These are phyloP conservation scores for Fusarium succisae DNA, from an alignment of 2,329 filamentous ascomycete species.

Conservation along the genomic window DNA sequence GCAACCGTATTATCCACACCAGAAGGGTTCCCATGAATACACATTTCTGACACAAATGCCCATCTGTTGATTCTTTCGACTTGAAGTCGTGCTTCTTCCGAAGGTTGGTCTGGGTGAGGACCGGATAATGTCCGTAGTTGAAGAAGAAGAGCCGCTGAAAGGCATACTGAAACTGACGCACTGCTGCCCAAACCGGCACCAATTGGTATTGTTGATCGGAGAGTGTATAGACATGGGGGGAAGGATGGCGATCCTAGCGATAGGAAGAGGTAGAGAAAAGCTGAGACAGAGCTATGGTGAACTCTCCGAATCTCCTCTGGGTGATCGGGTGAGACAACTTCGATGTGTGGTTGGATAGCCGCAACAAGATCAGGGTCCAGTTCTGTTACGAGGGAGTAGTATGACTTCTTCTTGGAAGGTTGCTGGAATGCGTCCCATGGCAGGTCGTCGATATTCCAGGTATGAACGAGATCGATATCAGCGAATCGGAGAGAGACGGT, in stretches of 20 bases:
- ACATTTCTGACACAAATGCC: slow-evolving; percentile 97
- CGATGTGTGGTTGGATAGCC: slow-evolving; percentile 82
- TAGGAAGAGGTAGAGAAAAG: slow-evolving; percentile 93
- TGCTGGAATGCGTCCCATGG: slow-evolving; percentile 87
- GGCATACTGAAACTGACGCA: slow-evolving; percentile 91
- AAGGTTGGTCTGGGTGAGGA: slow-evolving; percentile 90
- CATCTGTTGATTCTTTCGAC: slow-evolving; percentile 96
- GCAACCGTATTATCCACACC: slow-evolving; percentile 97
- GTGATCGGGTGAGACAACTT: slow-evolving; percentile 71
- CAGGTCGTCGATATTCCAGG: slow-evolving; percentile 91
- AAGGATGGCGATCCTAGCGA: slow-evolving; percentile 84
- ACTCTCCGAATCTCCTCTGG: slow-evolving; percentile 81
- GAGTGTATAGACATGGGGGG: slow-evolving; percentile 84
- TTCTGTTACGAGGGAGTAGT: slow-evolving; percentile 87
- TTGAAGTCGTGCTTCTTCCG: slow-evolving; percentile 87
- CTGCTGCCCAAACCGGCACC: slow-evolving; percentile 92
- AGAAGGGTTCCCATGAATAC: slow-evolving; percentile 95
- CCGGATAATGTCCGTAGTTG: slow-evolving; percentile 90
- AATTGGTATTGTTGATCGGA: slow-evolving; percentile 94
- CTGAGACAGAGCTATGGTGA: slow-evolving; percentile 80
- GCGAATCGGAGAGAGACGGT: slow-evolving; percentile 90
- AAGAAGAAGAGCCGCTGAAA: slow-evolving; percentile 83
- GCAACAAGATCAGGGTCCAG: slow-evolving; percentile 85
- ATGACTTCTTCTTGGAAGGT: slow-evolving; percentile 89
- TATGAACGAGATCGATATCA: slow-evolving; percentile 88